Evolutionary conservation across 2,329 filamentous ascomycete genomes (phyloP).

Genomic region (Ophiostoma sp.): DNA sequence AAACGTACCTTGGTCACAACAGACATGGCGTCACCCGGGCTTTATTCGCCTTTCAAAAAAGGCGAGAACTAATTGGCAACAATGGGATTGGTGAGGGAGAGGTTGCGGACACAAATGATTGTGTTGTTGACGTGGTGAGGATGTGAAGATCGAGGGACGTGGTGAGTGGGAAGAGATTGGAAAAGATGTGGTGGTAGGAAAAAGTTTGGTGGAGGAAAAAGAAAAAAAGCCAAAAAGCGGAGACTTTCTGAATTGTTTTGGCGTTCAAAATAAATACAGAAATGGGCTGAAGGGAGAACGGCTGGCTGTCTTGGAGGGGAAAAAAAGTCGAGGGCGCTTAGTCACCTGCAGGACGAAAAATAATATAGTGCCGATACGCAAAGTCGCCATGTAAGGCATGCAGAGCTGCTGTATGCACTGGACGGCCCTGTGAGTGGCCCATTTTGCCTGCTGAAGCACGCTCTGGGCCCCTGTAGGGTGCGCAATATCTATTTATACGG

Average conservation of each 20-base stretch:
- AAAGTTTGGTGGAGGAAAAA: conserved; percentile 18
- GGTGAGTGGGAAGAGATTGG: conserved; percentile 13
- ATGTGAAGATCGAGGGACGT: conserved; percentile 11
- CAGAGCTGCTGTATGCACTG: neutral
- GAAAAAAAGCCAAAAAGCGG: conserved; percentile 17
- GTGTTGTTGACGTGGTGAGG: conserved; percentile 12
- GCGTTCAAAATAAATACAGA: neutral
- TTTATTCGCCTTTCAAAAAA: conserved; percentile 49
- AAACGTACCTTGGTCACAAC: conserved; percentile 52
- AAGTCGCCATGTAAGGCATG: neutral
- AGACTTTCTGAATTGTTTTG: conserved; percentile 1
- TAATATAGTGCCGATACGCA: neutral
- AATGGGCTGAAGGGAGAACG: conserved; percentile 8
- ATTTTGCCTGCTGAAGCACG: neutral
- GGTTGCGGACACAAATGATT: conserved; percentile 6
- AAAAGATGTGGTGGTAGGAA: conserved; percentile 15
- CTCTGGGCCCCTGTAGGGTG: too few relatives aligned
- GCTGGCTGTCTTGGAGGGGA: neutral
- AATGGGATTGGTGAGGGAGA: conserved; percentile 20
- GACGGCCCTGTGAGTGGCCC: too few relatives aligned
- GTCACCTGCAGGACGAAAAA: neutral
- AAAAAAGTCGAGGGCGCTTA: conserved; percentile 1
- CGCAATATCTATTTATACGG: neutral
- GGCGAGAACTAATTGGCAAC: conserved; percentile 35
- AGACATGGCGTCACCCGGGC: conserved; percentile 53